Evolutionary conservation across 1,284 basidiomycete species (phyloP).

Genomic region (Agroathelia rolfsii): DNA sequence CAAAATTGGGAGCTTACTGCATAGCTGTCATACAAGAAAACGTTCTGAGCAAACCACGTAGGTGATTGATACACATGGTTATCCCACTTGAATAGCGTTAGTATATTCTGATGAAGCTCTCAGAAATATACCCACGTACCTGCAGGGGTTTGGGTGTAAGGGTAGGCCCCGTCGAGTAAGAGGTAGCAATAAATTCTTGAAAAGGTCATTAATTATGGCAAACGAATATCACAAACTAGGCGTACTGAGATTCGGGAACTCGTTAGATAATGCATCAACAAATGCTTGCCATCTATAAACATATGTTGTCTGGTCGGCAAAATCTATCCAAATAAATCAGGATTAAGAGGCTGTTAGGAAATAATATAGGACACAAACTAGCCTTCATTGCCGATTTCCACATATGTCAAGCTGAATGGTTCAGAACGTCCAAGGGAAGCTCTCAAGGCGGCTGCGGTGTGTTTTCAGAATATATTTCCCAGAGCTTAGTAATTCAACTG

Average conservation of each 20-base stretch:
- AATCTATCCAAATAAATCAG: too few relatives aligned
- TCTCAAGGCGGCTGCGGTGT: constrained; percentile 52
- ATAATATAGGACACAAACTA: constrained; percentile 1
- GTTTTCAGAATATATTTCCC: too few relatives aligned
- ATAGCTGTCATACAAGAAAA: constrained; percentile 53
- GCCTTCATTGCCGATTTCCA: constrained; percentile 62
- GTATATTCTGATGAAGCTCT: too few relatives aligned
- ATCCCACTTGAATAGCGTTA: too few relatives aligned
- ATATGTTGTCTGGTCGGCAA: too few relatives aligned
- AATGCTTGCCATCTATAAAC: constrained; percentile 54
- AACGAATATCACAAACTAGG: background rate
- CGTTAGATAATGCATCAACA: constrained; percentile 39
- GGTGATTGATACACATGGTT: constrained; percentile 59
- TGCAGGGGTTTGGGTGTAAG: constrained; percentile 43
- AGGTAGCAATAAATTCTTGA: constrained; percentile 54
- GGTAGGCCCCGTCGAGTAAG: constrained; percentile 33
- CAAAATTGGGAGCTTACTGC: constrained; percentile 21
- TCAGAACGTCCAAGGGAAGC: constrained; percentile 51
- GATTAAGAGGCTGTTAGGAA: too few relatives aligned
- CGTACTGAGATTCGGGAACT: constrained; percentile 55
- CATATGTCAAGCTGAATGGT: constrained; percentile 48
- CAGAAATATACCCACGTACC: too few relatives aligned
- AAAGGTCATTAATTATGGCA: constrained; percentile 5
- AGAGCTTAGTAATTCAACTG: too few relatives aligned
- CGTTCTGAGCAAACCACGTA: constrained; percentile 51